Conservation (phyloP, 441 rosid genomes). For the Bruguiera hainesii region DNA sequence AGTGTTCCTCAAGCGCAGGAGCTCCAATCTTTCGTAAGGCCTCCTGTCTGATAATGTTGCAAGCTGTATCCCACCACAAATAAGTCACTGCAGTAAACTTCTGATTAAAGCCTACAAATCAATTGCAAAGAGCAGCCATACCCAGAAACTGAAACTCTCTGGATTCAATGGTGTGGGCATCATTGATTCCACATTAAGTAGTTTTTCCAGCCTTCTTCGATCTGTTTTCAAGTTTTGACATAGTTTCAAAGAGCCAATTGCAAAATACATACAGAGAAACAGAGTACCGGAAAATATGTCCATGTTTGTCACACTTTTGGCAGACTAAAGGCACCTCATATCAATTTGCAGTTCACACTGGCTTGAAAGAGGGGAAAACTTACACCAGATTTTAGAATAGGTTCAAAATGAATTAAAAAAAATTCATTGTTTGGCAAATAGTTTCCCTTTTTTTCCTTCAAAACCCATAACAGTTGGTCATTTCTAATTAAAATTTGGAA, state of each 20-base stretch:
- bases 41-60: conserved; percentile 68
- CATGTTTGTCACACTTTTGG: neutral
- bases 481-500: too few species aligned
- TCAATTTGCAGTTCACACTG: too few species aligned
- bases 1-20: conserved; percentile 72
- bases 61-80: conserved; percentile 49
- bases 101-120: neutral
- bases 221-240: conserved; percentile 37
- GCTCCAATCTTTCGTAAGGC: conserved; percentile 80
- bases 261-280: neutral
- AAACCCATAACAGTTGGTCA: too few species aligned
- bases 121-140: conserved; percentile 22
- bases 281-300: neutral
- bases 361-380: neutral
- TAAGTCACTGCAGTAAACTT: conserved; percentile 5
- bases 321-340: conserved; percentile 4
- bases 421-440: too few species aligned
- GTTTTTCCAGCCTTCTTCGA: conserved; percentile 61
- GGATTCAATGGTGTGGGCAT: conserved; percentile 82
- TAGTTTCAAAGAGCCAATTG: conserved; percentile 4
- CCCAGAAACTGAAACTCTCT: conserved; percentile 97
- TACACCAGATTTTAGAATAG: neutral
- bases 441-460: too few species aligned
- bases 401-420: neutral
- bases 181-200: conserved; percentile 63